phyloP scores from a whole-genome alignment of 1,139 yeast species.

The Petasospora rhodanensis region DNA sequence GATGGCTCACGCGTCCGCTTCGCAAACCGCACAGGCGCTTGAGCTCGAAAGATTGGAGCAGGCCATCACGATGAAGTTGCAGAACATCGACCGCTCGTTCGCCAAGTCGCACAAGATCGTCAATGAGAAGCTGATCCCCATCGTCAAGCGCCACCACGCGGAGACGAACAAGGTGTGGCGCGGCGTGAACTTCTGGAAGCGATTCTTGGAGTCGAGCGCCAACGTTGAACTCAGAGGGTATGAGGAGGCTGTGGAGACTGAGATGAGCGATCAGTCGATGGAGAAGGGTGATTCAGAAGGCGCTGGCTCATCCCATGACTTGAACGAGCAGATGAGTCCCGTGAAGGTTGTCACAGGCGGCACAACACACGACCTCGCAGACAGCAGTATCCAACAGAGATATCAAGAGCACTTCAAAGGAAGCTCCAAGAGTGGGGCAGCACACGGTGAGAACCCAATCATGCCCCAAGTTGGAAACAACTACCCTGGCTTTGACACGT shows the following conservation, averaged over 20 bases:
- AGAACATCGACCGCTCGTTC: conserved; percentile 72
- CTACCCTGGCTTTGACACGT: conserved; percentile 22
- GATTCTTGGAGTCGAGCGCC: conserved; percentile 71
- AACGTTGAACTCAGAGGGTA: conserved; percentile 58
- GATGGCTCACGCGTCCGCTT: conserved; percentile 13
- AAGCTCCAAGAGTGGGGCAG: background rate
- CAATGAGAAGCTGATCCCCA: conserved; percentile 58
- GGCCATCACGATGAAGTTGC: conserved; percentile 72
- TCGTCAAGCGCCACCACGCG: conserved; percentile 51
- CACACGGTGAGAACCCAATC: conserved; percentile 25
- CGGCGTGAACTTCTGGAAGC: conserved; percentile 68
- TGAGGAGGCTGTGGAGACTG: conserved; percentile 40
- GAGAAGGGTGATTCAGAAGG: background rate
- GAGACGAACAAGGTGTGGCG: conserved; percentile 55
- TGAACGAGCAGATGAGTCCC: conserved; percentile 26
- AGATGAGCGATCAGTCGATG: conserved; percentile 2
- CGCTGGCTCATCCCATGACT: conserved; percentile 14
- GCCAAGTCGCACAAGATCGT: conserved; percentile 60
- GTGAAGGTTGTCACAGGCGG: conserved; percentile 17
- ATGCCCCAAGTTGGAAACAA: conserved; percentile 21
- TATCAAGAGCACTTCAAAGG: conserved; percentile 11
- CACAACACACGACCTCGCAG: conserved; percentile 13
- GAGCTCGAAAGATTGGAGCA: conserved; percentile 77
- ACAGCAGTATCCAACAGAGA: conserved; percentile 16
- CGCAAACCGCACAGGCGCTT: conserved; percentile 34